These are phyloP conservation scores for Didymella keratinophila DNA, from an alignment of 2,329 filamentous ascomycete species.

Conservation along the genomic window DNA sequence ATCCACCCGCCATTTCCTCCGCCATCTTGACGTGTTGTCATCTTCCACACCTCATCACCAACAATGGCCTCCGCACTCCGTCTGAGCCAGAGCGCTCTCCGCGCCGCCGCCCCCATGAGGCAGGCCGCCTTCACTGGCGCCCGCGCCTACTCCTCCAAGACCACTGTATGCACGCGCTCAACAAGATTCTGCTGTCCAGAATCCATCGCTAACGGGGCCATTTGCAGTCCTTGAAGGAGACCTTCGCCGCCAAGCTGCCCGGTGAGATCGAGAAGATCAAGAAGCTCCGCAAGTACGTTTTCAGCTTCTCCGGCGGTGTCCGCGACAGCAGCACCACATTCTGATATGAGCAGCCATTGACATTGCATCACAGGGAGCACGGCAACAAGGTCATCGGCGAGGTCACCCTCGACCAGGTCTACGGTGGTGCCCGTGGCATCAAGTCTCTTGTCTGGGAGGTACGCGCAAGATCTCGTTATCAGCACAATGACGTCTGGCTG, in stretches of 20 bases:
- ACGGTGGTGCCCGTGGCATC: slow-evolving; percentile 98
- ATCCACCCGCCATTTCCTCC: slow-evolving; percentile 43
- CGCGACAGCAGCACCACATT: not conserved
- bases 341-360: slow-evolving; percentile 31
- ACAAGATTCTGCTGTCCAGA: not conserved
- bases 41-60: slow-evolving; percentile 43
- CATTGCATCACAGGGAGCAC: slow-evolving; percentile 72
- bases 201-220: slow-evolving; percentile 38
- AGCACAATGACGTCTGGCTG: slow-evolving; percentile 49
- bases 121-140: slow-evolving; percentile 81
- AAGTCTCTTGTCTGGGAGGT: slow-evolving; percentile 97
- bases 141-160: slow-evolving; percentile 93
- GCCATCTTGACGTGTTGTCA: slow-evolving; percentile 36
- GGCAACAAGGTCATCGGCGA: slow-evolving; percentile 95
- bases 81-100: slow-evolving; percentile 81
- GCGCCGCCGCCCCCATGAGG: slow-evolving; percentile 71
- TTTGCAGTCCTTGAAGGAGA: slow-evolving; percentile 90
- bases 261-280: slow-evolving; percentile 99
- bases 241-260: slow-evolving; percentile 93
- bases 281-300: slow-evolving; percentile 85
- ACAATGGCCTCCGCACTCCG: slow-evolving; percentile 86
- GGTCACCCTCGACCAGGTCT: slow-evolving; percentile 99
- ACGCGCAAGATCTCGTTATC: slow-evolving; percentile 6
- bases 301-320: slow-evolving; percentile 1
- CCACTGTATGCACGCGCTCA: slow-evolving; percentile 68